Conservation (phyloP, 1,284 basidiomycete genomes). For the Ganoderma lingzhi region DNA sequence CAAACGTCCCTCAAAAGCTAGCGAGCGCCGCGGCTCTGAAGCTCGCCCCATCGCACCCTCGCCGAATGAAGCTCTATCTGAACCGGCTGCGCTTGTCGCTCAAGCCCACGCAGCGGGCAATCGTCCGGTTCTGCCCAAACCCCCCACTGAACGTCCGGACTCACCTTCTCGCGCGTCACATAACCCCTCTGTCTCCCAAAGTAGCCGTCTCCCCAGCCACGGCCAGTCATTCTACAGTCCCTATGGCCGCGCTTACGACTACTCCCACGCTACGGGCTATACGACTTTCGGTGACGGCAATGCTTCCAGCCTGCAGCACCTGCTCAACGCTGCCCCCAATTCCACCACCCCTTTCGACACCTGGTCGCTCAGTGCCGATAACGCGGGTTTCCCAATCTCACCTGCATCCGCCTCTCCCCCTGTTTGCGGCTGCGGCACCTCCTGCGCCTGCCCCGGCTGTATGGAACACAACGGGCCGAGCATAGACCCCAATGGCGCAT, state of each 20-base stretch:
- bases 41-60: constrained; percentile 9
- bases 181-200: constrained; percentile 29
- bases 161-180: constrained; percentile 36
- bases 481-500: constrained; percentile 44
- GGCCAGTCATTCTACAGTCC: constrained; percentile 61
- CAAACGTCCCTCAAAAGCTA: constrained; percentile 25
- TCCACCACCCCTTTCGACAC: not conserved
- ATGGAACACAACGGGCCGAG: constrained; percentile 52
- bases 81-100: constrained; percentile 39
- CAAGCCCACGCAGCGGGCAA: constrained; percentile 37
- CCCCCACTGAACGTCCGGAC: constrained; percentile 45
- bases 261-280: constrained; percentile 42
- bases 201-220: constrained; percentile 46
- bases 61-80: constrained; percentile 24
- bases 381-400: not conserved
- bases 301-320: constrained; percentile 4
- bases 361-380: constrained; percentile 13
- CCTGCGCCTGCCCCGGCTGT: constrained; percentile 63
- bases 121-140: constrained; percentile 46
- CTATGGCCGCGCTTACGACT: constrained; percentile 68
- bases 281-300: constrained; percentile 15
- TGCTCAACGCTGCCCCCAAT: constrained; percentile 4
- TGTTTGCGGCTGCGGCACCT: constrained; percentile 60
- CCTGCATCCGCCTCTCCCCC: constrained; percentile 28
- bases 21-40: constrained; percentile 22